phyloP scores from a whole-genome alignment of 2,329 filamentous ascomycete genomes.

The Nemania serpens region DNA sequence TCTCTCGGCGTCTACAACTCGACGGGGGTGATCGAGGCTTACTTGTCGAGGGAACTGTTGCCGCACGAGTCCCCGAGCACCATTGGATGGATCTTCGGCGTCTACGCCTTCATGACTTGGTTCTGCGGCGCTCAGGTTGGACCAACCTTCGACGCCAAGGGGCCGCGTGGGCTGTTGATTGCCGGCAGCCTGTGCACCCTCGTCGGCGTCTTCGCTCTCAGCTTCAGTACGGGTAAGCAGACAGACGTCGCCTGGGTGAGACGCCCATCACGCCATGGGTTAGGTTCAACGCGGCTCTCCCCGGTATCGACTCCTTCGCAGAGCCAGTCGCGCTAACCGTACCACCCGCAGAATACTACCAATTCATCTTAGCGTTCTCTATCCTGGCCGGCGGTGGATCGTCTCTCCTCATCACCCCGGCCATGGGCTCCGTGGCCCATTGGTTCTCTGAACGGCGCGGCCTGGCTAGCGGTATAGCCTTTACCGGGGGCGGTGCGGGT shows the following conservation, averaged over 20 bases:
- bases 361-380: constrained; percentile 18
- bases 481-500: constrained; percentile 11
- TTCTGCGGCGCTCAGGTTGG: constrained; percentile 19
- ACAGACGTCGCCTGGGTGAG: no score
- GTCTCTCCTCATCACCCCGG: constrained; percentile 17
- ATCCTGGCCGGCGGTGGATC: constrained; percentile 11
- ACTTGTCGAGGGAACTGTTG: constrained; percentile 13
- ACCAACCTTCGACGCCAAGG: constrained; percentile 17
- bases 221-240: constrained; percentile 17
- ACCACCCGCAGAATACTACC: constrained; percentile 10
- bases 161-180: constrained; percentile 15
- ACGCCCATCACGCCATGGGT: no score
- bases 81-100: constrained; percentile 18
- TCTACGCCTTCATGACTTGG: constrained; percentile 21
- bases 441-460: constrained; percentile 19
- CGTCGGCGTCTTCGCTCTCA: constrained; percentile 15
- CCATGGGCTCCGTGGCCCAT: constrained; percentile 19
- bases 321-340: neutral
- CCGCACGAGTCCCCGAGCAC: constrained; percentile 8
- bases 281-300: no score
- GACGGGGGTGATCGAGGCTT: constrained; percentile 18
- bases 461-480: constrained; percentile 18
- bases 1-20: constrained; percentile 20
- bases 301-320: no score
- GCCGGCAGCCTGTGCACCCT: constrained; percentile 18